Evolutionary conservation across 805 yeast species (phyloP), one percentile per base, ranked within the genome.

Genomic region (Candida silvicultrix): DNA sequence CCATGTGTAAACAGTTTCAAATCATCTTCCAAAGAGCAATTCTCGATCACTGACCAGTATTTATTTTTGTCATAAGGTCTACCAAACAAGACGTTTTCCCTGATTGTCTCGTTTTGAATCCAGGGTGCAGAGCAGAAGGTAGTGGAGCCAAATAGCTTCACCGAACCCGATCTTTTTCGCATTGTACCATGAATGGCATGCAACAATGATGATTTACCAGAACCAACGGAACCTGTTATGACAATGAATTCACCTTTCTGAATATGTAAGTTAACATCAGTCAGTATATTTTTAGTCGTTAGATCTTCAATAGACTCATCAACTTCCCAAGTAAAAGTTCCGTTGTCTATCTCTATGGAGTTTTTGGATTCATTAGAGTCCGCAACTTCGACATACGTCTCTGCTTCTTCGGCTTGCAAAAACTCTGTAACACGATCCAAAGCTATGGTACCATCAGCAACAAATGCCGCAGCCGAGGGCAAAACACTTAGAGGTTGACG

Each of bases 81-180:
- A 18, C 99, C 98, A 67, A 94, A 94, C 44, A 89, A 64, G 59
- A 94, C 86, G 60, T 94, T 94, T 29, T 94, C 97, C 55, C 79
- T 83, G 5, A 94, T 92, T 3, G 95, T 74, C 32, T 96, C 97
- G 62, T 94, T 94, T 85, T 89, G 84, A 52, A 94, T 89, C 98
- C 99, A 94, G 2, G 99, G 94, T 35, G 62, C 86, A 1, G 85
- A 70, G 58, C 85, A 80, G 53, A 78, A 81, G 0, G 85, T 83
- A 37, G 78, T 57, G 2, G 71, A 58, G 6, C 81, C 81, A 16
- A 48, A 47, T 11, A 65, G 45, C 5, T 54, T 49, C 4, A 65
- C 58, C 2, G 60, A 42, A 4, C 68, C 58, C 8, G 62, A 50
- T 41, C 73, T 65, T 52, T 75, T 75, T n/a, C 71, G 67, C n/a